A percentile compares a stretch with the other conserved stretches of the same genome.
phyloP scores from a whole-genome alignment of 192 early-diverging fungal genomes.

The Backusella morwellensis region DNA sequence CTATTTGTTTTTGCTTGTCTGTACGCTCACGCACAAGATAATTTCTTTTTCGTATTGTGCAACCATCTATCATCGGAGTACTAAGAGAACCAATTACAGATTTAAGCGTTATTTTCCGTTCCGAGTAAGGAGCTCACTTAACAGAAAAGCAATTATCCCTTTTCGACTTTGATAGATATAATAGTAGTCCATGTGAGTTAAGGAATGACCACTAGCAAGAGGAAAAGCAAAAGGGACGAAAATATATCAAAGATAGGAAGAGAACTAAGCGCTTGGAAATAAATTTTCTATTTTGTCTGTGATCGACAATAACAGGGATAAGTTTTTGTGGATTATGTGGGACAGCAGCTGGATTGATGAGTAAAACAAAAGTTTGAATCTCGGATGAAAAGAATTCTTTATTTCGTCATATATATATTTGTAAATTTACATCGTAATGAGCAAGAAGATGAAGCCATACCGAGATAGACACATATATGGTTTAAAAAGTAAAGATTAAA shows the following conservation, averaged over 20 bases:
- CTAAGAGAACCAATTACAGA: conserved; percentile 4
- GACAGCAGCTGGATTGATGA: background rate
- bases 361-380: background rate
- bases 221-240: background rate
- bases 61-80: background rate
- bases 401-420: background rate
- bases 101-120: conserved; percentile 4
- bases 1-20: background rate
- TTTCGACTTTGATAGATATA: background rate
- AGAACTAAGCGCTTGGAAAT: background rate
- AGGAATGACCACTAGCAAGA: background rate
- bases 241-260: background rate
- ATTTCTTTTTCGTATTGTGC: background rate
- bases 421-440: background rate
- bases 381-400: background rate
- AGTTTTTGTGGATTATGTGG: background rate
- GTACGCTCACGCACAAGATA: background rate
- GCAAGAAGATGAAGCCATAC: background rate
- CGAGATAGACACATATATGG: background rate
- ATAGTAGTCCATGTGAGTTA: background rate
- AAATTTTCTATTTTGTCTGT: background rate
- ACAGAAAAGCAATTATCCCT: background rate
- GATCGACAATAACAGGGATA: background rate
- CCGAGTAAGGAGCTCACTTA: background rate
- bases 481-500: background rate